Evolutionary conservation across 305 asterid genomes (phyloP), one percentile per base, ranked within the genome.

Genomic region (Fraxinus albicans): DNA sequence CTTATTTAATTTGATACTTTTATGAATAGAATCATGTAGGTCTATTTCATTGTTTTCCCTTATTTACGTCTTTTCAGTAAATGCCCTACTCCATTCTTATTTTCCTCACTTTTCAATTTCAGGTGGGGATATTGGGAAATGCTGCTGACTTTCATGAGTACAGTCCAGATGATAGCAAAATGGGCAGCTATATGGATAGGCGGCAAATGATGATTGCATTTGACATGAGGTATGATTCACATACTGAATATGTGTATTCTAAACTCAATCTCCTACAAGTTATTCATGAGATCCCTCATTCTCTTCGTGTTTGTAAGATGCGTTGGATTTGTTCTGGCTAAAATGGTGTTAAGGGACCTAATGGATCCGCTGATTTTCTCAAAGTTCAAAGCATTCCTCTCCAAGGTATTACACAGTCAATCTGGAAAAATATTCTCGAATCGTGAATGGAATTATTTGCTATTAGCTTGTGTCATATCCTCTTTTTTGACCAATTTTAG

Each of bases 51-150:
- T 69, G 36, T 80, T 23, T 38, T 80, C 75, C 36, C 55, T 7
- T 85, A 40, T 19, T 35, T 3, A 76, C n/a, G 31, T 76, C 77
- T 50, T 33, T 23, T 82, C 31, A 15, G 76, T 78, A 44, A 44
- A 31, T 58, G 44, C 36, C 82, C 77, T 29, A 63, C 47, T 72
- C 72, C 19, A 47, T 84, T 85, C 80, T 78, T 73, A 44, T 72
- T 33, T 82, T 83, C 81, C 75, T 76, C 42, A 53, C 77, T 86
- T 76, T 79, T 70, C 85, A 77, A 83, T 77, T 84, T 86, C 86
- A 94, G 99, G 97, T 94, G 25, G 98, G 99, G 78, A 92, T 96
- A 82, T 84, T 96, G 90, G 98, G 99, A 86, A 96, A 94, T 92
- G 96, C 98, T 79, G 91, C 94, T 58, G 96, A 94, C 87, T 89